phyloP scores from a whole-genome alignment of 257 asterid species.

The Echites panduratus region DNA sequence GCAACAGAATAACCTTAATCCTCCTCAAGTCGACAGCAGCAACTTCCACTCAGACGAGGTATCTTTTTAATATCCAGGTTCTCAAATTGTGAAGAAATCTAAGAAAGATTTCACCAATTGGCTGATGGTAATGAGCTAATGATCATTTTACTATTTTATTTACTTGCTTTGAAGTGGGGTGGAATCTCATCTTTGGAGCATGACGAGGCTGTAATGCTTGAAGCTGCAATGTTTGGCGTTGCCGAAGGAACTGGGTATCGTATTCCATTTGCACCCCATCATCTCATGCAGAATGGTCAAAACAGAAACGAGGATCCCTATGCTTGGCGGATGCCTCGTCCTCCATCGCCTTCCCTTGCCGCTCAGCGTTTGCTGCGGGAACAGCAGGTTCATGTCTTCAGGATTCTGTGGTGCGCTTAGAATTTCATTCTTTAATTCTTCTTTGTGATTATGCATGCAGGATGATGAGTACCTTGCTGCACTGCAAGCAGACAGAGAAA shows the following conservation, averaged over 20 bases:
- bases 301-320: constrained; percentile 43
- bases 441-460: constrained; percentile 33
- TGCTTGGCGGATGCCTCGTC: constrained; percentile 50
- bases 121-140: constrained; percentile 8
- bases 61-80: constrained; percentile 10
- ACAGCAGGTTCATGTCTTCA: constrained; percentile 68
- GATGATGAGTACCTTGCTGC: constrained; percentile 95
- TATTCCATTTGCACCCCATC: constrained; percentile 58
- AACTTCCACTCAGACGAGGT: constrained; percentile 75
- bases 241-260: constrained; percentile 71
- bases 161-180: constrained; percentile 70
- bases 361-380: constrained; percentile 93
- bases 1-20: constrained; percentile 31
- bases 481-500: constrained; percentile 94
- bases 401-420: neutral
- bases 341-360: constrained; percentile 93
- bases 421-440: constrained; percentile 14
- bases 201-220: constrained; percentile 98
- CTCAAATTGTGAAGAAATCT: neutral
- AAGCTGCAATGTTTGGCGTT: constrained; percentile 98
- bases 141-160: constrained; percentile 6
- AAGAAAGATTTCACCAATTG: neutral
- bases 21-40: constrained; percentile 35
- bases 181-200: constrained; percentile 97
- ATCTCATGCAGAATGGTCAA: constrained; percentile 52